Percentiles rank a stretch among this genome's conserved stretches.
phyloP scores from a whole-genome alignment of 2,329 filamentous ascomycete genomes.

The Fusarium beomiforme region DNA sequence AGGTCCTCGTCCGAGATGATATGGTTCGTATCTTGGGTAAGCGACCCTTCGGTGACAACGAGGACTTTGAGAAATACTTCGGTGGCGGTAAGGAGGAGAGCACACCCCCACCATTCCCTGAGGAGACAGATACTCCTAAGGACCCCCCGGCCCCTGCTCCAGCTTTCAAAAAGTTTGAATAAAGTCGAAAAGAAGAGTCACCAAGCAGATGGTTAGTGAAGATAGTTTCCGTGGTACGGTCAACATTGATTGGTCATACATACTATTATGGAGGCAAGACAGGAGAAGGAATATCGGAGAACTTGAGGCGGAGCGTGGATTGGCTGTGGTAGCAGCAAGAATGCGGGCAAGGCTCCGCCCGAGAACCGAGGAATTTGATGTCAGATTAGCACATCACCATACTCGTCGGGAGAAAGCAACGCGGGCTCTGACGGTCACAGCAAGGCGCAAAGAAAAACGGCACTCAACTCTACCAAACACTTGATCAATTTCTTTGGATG shows the following conservation, averaged over 20 bases:
- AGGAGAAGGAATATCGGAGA: constrained; percentile 35
- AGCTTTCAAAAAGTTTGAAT: constrained; percentile 48
- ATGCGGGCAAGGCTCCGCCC: constrained; percentile 3
- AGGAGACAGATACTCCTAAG: constrained; percentile 54
- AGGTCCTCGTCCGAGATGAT: constrained; percentile 90
- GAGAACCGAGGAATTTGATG: neutral
- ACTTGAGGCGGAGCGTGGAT: constrained; percentile 34
- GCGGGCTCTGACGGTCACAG: constrained; percentile 23
- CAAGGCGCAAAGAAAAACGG: constrained; percentile 32
- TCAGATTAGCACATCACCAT: constrained; percentile 5
- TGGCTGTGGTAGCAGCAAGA: constrained; percentile 27
- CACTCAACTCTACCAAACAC: constrained; percentile 45
- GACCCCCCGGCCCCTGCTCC: constrained; percentile 51
- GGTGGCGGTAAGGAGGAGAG: constrained; percentile 66
- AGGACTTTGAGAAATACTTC: constrained; percentile 97
- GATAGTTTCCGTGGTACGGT: neutral
- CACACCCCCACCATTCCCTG: constrained; percentile 66
- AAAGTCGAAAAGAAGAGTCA: constrained; percentile 19
- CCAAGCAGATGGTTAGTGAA: neutral
- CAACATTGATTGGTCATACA: neutral
- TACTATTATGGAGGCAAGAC: neutral
- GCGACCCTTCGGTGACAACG: constrained; percentile 81
- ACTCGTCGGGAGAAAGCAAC: constrained; percentile 1
- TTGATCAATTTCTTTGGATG: constrained; percentile 37
- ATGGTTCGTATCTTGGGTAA: constrained; percentile 88